phyloP scores from a whole-genome alignment of 1,139 yeast genomes.

The Debaryomyces sp. region DNA sequence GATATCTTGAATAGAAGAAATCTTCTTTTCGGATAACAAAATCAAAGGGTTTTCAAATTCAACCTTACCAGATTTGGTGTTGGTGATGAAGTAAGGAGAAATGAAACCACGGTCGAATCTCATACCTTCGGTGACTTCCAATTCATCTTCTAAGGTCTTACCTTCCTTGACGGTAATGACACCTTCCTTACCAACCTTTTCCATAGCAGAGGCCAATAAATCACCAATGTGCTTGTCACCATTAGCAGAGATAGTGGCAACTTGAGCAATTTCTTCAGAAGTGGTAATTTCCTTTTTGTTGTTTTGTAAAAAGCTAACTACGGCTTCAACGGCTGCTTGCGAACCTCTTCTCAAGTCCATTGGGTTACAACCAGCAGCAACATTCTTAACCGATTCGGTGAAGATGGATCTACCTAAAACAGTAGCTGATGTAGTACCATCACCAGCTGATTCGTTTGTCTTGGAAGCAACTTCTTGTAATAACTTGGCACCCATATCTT shows the following conservation, averaged over 20 bases:
- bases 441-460: conserved; percentile 99
- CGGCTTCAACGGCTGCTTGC: conserved; percentile 98
- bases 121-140: conserved; percentile 99
- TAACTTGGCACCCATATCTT: conserved; percentile 94
- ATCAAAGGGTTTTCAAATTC: conserved; percentile 96
- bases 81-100: conserved; percentile 97
- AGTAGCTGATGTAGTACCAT: conserved; percentile 98
- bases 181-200: conserved; percentile 99
- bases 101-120: conserved; percentile 98
- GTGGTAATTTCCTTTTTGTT: conserved; percentile 98
- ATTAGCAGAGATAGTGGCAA: conserved; percentile 97
- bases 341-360: conserved; percentile 99
- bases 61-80: conserved; percentile 94
- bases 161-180: conserved; percentile 98
- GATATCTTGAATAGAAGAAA: conserved; percentile 89
- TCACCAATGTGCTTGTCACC: conserved; percentile 96
- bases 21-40: conserved; percentile 91
- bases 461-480: conserved; percentile 98
- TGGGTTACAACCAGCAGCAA: conserved; percentile 99
- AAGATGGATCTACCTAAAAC: conserved; percentile 96
- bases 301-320: conserved; percentile 82
- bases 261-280: conserved; percentile 96
- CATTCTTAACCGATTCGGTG: conserved; percentile 96
- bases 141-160: conserved; percentile 93
- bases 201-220: conserved; percentile 96